phyloP scores from a whole-genome alignment of 768 basidiomycete genomes.

The Auriculariales sp. region DNA sequence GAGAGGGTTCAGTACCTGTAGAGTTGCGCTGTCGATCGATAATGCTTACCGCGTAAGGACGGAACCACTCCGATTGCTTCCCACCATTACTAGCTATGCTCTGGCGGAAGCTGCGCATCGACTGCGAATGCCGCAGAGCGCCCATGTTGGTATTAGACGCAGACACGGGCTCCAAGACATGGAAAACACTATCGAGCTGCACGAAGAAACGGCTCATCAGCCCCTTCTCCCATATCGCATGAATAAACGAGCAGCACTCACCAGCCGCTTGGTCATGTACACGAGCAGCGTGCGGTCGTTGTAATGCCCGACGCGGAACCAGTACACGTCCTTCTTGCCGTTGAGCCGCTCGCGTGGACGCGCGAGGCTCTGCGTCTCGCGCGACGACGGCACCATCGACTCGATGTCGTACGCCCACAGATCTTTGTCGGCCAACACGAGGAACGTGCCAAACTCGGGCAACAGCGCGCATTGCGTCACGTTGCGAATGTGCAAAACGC shows the following conservation, averaged over 20 bases:
- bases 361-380: constrained; percentile 11
- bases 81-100: constrained; percentile 4
- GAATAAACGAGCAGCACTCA: not conserved
- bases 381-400: constrained; percentile 23
- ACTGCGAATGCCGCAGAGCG: not conserved
- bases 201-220: not conserved
- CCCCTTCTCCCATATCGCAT: not conserved
- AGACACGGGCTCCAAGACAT: constrained; percentile 26
- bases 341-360: constrained; percentile 22
- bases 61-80: constrained; percentile 21
- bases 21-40: no score
- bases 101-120: constrained; percentile 12
- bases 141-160: constrained; percentile 12
- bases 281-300: constrained; percentile 25
- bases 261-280: constrained; percentile 15
- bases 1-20: not conserved
- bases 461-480: constrained; percentile 94
- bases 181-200: constrained; percentile 24
- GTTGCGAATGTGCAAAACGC: constrained; percentile 83
- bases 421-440: constrained; percentile 88
- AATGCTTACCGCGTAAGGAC: constrained; percentile 19
- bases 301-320: constrained; percentile 26
- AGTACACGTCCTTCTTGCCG: constrained; percentile 19
- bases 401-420: constrained; percentile 25
- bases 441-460: constrained; percentile 91